Percentiles rank a stretch among this genome's conserved stretches.
These are phyloP conservation scores for Paecilomyces formosus DNA, from an alignment of 2,329 filamentous ascomycete genomes.

Conservation along the genomic window DNA sequence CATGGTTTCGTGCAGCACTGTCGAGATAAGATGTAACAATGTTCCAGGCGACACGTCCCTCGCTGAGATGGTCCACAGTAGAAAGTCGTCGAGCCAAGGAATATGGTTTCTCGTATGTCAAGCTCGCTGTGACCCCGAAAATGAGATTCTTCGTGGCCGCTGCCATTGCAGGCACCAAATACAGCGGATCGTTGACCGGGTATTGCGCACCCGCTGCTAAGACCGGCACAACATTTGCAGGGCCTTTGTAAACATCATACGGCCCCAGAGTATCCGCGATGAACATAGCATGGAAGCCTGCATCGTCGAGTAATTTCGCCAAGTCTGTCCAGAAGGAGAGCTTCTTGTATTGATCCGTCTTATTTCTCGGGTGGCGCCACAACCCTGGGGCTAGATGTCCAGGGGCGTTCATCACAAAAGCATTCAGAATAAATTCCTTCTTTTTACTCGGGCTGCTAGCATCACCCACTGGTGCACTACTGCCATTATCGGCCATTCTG, in stretches of 20 bases:
- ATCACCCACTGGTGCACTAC: background rate
- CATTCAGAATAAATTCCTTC: background rate
- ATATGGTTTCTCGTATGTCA: conserved; percentile 49
- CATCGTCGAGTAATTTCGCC: conserved; percentile 41
- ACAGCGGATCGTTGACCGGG: conserved; percentile 35
- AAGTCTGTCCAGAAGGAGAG: background rate
- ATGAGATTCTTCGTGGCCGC: conserved; percentile 40
- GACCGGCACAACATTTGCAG: conserved; percentile 29
- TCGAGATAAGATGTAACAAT: conserved; percentile 45
- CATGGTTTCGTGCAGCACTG: conserved; percentile 42
- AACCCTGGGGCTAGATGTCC: background rate
- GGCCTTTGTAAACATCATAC: conserved; percentile 41
- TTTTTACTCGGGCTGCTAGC: background rate
- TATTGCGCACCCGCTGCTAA: conserved; percentile 35
- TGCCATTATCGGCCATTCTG: background rate
- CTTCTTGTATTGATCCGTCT: background rate
- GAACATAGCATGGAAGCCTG: conserved; percentile 46
- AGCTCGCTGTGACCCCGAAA: conserved; percentile 48
- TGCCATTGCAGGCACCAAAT: conserved; percentile 40
- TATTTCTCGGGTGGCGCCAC: background rate
- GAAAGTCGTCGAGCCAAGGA: conserved; percentile 49
- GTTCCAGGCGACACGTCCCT: conserved; percentile 47
- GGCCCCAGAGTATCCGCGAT: conserved; percentile 44
- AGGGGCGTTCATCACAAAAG: background rate
- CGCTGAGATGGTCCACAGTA: conserved; percentile 46